phyloP scores from a whole-genome alignment of 768 basidiomycete species.

The Cubamyces lactineus region DNA sequence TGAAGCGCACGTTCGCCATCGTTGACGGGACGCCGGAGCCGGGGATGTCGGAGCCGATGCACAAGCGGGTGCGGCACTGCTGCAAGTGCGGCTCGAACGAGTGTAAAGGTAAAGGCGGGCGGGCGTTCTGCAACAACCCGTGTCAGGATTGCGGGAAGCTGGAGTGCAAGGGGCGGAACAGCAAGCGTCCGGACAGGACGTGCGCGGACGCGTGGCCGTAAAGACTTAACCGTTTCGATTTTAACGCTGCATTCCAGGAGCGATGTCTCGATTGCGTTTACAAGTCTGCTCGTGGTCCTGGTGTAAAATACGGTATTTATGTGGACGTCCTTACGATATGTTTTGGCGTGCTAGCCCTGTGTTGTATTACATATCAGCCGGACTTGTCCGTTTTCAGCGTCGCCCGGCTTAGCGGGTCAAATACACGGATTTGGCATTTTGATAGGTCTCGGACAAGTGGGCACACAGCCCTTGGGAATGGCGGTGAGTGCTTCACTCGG shows the following conservation, averaged over 20 bases:
- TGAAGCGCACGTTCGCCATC: slow-evolving; percentile 36
- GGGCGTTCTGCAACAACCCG: slow-evolving; percentile 69
- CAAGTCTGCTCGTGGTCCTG: no score
- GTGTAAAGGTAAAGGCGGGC: slow-evolving; percentile 83
- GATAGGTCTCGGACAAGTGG: background rate
- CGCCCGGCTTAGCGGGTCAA: background rate
- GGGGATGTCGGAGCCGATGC: slow-evolving; percentile 29
- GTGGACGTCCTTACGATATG: background rate
- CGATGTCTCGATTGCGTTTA: no score
- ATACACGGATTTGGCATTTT: slow-evolving; percentile 1
- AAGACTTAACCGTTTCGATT: background rate
- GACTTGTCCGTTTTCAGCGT: background rate
- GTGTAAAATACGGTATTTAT: no score
- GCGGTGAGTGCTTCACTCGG: background rate
- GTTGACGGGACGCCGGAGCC: slow-evolving; percentile 30
- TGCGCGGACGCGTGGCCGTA: slow-evolving; percentile 61
- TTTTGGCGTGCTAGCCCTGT: background rate
- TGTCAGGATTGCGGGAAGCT: slow-evolving; percentile 86
- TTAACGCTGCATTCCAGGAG: no score
- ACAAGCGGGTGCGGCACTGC: slow-evolving; percentile 76
- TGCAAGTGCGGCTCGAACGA: slow-evolving; percentile 82
- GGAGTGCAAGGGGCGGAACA: slow-evolving; percentile 78
- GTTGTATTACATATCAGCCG: slow-evolving; percentile 6
- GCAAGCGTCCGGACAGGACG: slow-evolving; percentile 73
- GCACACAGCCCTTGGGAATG: background rate